These are phyloP conservation scores for Ophiocordyceps camponoti-floridani DNA, from an alignment of 2,329 filamentous ascomycete genomes.

Conservation along the genomic window DNA sequence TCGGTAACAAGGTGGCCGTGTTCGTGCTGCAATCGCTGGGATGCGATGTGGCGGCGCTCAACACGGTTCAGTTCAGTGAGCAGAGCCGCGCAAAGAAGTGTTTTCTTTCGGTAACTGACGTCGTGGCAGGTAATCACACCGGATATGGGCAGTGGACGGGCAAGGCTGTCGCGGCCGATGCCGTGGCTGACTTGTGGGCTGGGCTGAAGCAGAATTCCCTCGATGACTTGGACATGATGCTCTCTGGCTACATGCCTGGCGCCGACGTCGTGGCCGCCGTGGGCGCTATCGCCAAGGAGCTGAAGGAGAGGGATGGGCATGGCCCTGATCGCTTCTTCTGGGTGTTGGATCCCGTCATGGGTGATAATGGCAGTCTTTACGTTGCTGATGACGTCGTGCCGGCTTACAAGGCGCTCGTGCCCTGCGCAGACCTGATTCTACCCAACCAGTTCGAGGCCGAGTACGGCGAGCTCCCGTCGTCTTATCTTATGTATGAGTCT, in stretches of 20 bases:
- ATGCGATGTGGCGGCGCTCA: conserved; percentile 83
- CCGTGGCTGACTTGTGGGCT: conserved; percentile 70
- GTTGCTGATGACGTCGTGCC: conserved; percentile 84
- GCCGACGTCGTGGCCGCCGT: conserved; percentile 71
- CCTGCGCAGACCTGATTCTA: conserved; percentile 74
- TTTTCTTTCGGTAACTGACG: conserved; percentile 2
- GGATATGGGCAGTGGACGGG: conserved; percentile 83
- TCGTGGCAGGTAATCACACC: conserved; percentile 70
- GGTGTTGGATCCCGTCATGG: conserved; percentile 97
- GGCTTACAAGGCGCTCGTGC: conserved; percentile 66
- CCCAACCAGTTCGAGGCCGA: conserved; percentile 97
- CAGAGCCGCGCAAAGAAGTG: not conserved
- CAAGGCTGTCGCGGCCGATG: conserved; percentile 59
- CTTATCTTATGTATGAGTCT: not conserved
- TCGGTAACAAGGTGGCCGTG: conserved; percentile 93
- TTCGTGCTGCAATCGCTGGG: conserved; percentile 88
- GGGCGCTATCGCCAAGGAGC: conserved; percentile 64
- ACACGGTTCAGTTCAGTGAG: conserved; percentile 95
- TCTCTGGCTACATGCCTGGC: conserved; percentile 87
- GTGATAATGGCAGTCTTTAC: conserved; percentile 82
- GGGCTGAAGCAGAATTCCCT: conserved; percentile 72
- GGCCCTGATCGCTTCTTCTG: conserved; percentile 76
- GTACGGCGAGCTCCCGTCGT: conserved; percentile 28
- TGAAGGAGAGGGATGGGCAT: conserved; percentile 47
- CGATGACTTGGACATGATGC: conserved; percentile 80